A percentile compares a stretch with the other conserved stretches of the same genome.
Conservation (phyloP, 2,329 filamentous ascomycete genomes). For the Orbilia oligospora region DNA sequence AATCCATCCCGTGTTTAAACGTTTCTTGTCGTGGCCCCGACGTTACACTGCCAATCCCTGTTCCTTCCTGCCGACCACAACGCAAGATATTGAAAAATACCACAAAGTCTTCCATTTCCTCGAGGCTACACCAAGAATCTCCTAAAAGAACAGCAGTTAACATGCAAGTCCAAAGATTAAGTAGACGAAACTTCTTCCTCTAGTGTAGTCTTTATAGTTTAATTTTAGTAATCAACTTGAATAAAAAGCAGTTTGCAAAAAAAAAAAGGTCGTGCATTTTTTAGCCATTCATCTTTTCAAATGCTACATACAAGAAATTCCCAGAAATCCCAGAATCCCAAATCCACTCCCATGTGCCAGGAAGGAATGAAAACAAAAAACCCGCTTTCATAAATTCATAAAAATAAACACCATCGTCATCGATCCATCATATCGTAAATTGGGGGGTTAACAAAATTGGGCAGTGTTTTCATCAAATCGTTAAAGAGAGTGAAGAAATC, state of each 20-base stretch:
- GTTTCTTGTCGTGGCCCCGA: background rate
- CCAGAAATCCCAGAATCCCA: constrained; percentile 3
- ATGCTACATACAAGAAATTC: constrained; percentile 29
- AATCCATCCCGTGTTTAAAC: background rate
- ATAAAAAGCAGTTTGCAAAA: background rate
- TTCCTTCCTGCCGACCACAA: background rate
- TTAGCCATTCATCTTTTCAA: constrained; percentile 1
- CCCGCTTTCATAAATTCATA: constrained; percentile 18
- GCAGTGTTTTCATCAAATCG: constrained; percentile 5
- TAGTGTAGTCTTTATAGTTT: no score
- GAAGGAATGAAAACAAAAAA: background rate
- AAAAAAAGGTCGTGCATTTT: constrained; percentile 1
- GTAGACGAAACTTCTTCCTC: no score
- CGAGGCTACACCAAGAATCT: no score
- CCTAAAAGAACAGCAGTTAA: no score
- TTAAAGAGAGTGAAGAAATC: constrained; percentile 25
- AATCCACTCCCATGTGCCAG: constrained; percentile 7
- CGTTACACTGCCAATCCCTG: constrained; percentile 28
- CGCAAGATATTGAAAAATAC: background rate
- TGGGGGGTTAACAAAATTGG: background rate
- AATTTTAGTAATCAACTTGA: background rate
- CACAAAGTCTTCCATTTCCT: background rate
- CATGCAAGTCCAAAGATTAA: no score
- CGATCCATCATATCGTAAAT: constrained; percentile 1
- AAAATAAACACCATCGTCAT: constrained; percentile 6